A percentile compares a stretch with the other conserved stretches of the same genome.
phyloP scores from a whole-genome alignment of 495 filamentous ascomycete genomes.

The Hypoxylon cercidicola region DNA sequence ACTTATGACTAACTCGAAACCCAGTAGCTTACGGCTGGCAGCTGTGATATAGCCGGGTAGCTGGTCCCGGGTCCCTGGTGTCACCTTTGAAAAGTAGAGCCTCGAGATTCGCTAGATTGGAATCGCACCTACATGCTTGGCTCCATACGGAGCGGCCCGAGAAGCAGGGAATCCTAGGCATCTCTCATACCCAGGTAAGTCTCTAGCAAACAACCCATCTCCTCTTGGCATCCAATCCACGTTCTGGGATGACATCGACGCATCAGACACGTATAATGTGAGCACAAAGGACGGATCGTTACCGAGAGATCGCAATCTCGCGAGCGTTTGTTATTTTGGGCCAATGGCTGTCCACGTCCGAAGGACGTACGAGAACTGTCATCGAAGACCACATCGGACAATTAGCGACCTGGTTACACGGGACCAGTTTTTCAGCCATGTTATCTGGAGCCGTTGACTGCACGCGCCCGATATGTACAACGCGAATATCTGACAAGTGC shows the following conservation, averaged over 20 bases:
- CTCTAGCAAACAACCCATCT: constrained; percentile 35
- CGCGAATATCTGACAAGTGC: too few relatives aligned
- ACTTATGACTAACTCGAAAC: constrained; percentile 16
- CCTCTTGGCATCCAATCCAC: constrained; percentile 21
- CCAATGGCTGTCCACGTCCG: not conserved
- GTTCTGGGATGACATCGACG: not conserved
- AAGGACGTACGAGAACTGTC: constrained; percentile 11
- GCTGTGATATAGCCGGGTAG: constrained; percentile 15
- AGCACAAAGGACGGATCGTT: constrained; percentile 24
- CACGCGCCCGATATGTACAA: constrained; percentile 4
- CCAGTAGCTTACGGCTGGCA: constrained; percentile 15
- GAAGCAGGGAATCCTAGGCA: constrained; percentile 10
- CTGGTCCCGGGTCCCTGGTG: constrained; percentile 21
- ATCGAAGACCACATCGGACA: constrained; percentile 20
- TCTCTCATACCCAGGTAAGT: not conserved
- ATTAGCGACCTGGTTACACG: constrained; percentile 27
- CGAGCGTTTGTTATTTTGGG: constrained; percentile 20
- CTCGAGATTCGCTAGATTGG: constrained; percentile 15
- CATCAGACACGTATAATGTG: constrained; percentile 6
- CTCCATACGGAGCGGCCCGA: constrained; percentile 39
- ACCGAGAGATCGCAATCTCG: constrained; percentile 33
- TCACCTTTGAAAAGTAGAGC: constrained; percentile 16
- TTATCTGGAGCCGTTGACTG: constrained; percentile 12
- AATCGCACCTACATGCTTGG: constrained; percentile 1
- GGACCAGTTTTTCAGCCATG: not conserved